Evolutionary conservation across 805 yeast genomes (phyloP).

Genomic region (Schwanniomyces pseudopolymorphus): DNA sequence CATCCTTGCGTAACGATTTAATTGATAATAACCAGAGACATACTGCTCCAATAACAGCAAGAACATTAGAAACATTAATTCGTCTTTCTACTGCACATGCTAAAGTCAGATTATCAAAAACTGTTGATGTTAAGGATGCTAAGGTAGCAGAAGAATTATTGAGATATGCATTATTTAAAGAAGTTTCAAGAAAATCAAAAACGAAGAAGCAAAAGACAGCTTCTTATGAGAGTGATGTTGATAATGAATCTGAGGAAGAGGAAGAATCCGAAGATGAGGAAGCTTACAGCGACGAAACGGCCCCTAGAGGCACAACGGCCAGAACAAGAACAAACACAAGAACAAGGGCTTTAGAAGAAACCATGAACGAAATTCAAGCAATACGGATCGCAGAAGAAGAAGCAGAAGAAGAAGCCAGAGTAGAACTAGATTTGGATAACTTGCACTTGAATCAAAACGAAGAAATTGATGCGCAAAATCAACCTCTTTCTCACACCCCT

Average conservation of each 20-base stretch:
- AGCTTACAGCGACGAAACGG: conserved; percentile 16
- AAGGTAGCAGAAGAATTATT: conserved; percentile 80
- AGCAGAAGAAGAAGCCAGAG: conserved; percentile 10
- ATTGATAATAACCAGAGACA: conserved; percentile 61
- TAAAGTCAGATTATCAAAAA: conserved; percentile 80
- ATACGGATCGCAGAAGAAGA: background rate
- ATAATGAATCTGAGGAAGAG: conserved; percentile 32
- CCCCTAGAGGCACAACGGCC: conserved; percentile 15
- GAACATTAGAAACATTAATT: conserved; percentile 93
- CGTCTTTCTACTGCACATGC: conserved; percentile 97
- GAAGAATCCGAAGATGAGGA: conserved; percentile 30
- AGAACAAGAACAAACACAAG: conserved; percentile 19
- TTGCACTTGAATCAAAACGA: conserved; percentile 27
- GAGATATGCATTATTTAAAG: conserved; percentile 83
- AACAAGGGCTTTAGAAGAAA: conserved; percentile 8
- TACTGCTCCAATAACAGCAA: conserved; percentile 96
- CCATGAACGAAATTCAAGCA: conserved; percentile 3
- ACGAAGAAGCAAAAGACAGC: conserved; percentile 28
- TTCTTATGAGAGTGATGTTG: conserved; percentile 23
- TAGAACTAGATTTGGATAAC: conserved; percentile 26
- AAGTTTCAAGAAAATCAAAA: conserved; percentile 46
- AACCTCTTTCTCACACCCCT: conserved; percentile 25
- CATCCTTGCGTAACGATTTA: conserved; percentile 77
- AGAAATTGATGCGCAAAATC: conserved; percentile 6
- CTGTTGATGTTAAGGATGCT: conserved; percentile 77